These are phyloP conservation scores for Cylindrotheca fusiformis DNA, from an alignment of 108 stramenopile genomes.

Conservation along the genomic window DNA sequence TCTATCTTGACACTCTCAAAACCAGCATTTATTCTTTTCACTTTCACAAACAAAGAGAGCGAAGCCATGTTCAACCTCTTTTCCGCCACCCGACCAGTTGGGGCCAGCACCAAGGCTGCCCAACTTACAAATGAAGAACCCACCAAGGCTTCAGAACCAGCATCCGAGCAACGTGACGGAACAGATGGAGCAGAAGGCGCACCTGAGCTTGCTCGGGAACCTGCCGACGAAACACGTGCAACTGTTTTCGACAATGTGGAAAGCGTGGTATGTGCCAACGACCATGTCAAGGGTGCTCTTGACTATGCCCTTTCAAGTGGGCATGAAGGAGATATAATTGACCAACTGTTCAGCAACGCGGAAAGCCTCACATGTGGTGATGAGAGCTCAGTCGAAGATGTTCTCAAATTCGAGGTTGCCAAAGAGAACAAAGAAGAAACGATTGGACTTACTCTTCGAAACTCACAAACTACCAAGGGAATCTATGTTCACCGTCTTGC, in stretches of 20 bases:
- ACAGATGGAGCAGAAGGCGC: too few relatives aligned
- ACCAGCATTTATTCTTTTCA: too few relatives aligned
- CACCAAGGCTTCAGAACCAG: too few relatives aligned
- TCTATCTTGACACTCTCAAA: too few relatives aligned
- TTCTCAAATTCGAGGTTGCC: neutral
- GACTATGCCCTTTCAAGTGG: neutral
- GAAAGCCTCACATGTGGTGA: neutral
- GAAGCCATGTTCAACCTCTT: too few relatives aligned
- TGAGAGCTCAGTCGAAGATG: neutral
- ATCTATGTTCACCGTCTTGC: neutral
- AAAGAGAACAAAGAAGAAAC: neutral
- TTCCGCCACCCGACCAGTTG: too few relatives aligned
- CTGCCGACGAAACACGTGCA: too few relatives aligned
- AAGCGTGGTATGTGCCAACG: neutral
- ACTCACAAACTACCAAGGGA: neutral
- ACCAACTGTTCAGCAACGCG: neutral
- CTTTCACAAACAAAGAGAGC: too few relatives aligned
- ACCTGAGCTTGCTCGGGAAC: too few relatives aligned
- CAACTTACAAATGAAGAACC: too few relatives aligned
- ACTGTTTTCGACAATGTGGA: neutral
- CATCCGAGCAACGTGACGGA: too few relatives aligned
- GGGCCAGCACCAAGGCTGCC: too few relatives aligned
- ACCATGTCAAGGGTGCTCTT: neutral
- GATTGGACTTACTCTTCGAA: neutral
- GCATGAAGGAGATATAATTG: neutral